phyloP scores from a whole-genome alignment of 495 filamentous ascomycete genomes.

The Xylaria nigripes region DNA sequence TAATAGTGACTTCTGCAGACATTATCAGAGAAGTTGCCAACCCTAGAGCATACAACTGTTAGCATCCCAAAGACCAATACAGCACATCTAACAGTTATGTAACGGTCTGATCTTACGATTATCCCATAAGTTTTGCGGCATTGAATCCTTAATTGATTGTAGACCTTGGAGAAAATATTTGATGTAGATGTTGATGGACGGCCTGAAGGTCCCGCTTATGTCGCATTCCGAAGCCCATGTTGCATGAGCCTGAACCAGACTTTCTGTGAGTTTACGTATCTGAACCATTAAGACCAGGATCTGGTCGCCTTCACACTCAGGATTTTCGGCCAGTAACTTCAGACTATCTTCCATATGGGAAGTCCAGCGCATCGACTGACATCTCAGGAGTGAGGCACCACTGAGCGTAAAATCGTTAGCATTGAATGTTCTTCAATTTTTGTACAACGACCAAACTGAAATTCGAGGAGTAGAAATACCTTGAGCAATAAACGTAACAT shows the following conservation, averaged over 20 bases:
- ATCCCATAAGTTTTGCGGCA: conserved; percentile 13
- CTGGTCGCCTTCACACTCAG: conserved; percentile 19
- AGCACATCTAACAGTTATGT: not conserved
- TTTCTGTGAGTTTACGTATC: conserved; percentile 26
- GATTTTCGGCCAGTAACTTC: conserved; percentile 13
- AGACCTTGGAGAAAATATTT: conserved; percentile 16
- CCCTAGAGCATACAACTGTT: not conserved
- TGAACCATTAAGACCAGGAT: conserved; percentile 26
- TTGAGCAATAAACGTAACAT: conserved; percentile 18
- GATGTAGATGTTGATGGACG: conserved; percentile 13
- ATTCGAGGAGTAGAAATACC: conserved; percentile 7
- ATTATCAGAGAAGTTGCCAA: not conserved
- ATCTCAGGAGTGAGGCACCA: conserved; percentile 23
- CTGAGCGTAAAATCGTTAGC: conserved; percentile 13
- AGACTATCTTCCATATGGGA: conserved; percentile 27
- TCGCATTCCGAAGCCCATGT: conserved; percentile 13
- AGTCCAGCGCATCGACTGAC: conserved; percentile 25
- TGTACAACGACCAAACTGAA: not conserved
- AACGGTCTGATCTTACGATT: conserved; percentile 17
- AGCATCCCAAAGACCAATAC: not conserved
- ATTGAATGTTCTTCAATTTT: not conserved
- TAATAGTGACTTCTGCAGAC: conserved; percentile 16
- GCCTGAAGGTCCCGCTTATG: conserved; percentile 2
- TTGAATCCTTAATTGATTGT: conserved; percentile 12
- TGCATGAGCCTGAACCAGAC: conserved; percentile 14